Conservation (phyloP, 441 rosid genomes). For the Eutrema salsugineum region DNA sequence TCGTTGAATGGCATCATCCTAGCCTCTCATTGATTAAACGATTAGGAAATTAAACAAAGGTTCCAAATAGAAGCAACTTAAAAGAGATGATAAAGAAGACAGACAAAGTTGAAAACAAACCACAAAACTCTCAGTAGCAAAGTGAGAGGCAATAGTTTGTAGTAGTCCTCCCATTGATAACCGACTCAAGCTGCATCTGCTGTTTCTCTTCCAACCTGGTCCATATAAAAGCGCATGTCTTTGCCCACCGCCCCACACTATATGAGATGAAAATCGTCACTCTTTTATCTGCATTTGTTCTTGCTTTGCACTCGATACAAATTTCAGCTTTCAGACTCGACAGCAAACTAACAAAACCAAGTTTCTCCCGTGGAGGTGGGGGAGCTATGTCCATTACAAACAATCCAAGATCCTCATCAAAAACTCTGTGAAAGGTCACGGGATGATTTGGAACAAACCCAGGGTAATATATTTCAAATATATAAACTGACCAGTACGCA, state of each 20-base stretch:
- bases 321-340: not conserved
- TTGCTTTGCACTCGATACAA: not conserved
- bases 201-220: not conserved
- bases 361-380: too few species aligned
- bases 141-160: not conserved
- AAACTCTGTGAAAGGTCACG: too few species aligned
- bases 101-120: not conserved
- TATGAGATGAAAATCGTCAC: not conserved
- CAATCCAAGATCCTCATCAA: too few species aligned
- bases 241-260: too few species aligned
- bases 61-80: too few species aligned
- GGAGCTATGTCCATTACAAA: too few species aligned
- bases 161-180: not conserved
- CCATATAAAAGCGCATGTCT: not conserved
- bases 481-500: too few species aligned
- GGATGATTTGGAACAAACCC: too few species aligned
- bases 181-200: not conserved
- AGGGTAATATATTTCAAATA: too few species aligned
- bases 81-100: not conserved
- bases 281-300: not conserved
- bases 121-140: not conserved
- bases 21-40: too few species aligned
- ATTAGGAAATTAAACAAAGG: too few species aligned
- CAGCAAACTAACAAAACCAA: not conserved
- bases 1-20: not conserved